Percentiles rank a stretch among this genome's conserved stretches.
Evolutionary conservation across 495 filamentous ascomycete species (phyloP).

Genomic region (Penicillium alfredii): DNA sequence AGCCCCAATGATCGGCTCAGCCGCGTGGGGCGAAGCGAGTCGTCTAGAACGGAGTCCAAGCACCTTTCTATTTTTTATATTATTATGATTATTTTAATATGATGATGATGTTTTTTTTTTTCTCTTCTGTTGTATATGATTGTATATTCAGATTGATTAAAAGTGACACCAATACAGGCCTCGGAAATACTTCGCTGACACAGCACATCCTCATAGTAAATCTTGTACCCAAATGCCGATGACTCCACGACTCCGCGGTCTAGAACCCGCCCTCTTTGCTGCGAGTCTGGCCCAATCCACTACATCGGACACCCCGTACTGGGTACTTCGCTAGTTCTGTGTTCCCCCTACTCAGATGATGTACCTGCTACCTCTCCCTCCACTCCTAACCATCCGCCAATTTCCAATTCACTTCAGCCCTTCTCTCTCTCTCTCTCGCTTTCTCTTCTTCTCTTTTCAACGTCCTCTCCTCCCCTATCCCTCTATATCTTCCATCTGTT

Average conservation of each 20-base stretch:
- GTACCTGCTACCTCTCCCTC: conserved; percentile 18
- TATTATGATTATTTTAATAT: too few relatives aligned
- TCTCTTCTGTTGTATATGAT: too few relatives aligned
- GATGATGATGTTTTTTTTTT: too few relatives aligned
- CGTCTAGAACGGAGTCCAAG: too few relatives aligned
- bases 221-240: conserved; percentile 6
- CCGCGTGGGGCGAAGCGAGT: conserved; percentile 15
- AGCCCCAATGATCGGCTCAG: conserved; percentile 20
- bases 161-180: not conserved
- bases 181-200: too few relatives aligned
- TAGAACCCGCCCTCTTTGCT: conserved; percentile 15
- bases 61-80: too few relatives aligned
- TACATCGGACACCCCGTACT: conserved; percentile 9
- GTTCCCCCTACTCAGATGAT: not conserved
- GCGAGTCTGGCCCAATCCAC: conserved; percentile 18
- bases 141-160: not conserved
- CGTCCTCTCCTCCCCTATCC: conserved; percentile 5
- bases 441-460: not conserved
- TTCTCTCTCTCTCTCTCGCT: conserved; percentile 1
- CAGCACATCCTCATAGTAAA: too few relatives aligned
- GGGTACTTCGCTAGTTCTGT: conserved; percentile 8
- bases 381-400: conserved; percentile 9
- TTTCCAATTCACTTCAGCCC: conserved; percentile 14
- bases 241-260: conserved; percentile 25
- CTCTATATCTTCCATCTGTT: conserved; percentile 3